A percentile compares a stretch with the other conserved stretches of the same genome.
These are phyloP conservation scores for Penicillium rolfsii DNA, from an alignment of 2,329 filamentous ascomycete species.

Conservation along the genomic window DNA sequence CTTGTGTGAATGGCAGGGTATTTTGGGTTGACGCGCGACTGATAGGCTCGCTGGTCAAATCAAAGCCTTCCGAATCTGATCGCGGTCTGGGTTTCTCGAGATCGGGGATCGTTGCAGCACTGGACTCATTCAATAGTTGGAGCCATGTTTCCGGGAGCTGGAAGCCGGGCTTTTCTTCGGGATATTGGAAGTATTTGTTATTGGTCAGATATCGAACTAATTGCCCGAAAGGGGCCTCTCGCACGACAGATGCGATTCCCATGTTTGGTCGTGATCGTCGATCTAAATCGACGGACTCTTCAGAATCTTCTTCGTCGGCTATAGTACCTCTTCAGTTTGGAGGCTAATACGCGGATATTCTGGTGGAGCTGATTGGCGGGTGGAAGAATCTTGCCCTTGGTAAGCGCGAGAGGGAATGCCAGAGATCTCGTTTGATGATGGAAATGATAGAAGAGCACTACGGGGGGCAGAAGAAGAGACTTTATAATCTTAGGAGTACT, in stretches of 20 bases:
- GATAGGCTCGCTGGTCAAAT: slow-evolving; percentile 5
- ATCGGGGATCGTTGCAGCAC: neutral
- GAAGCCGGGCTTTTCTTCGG: slow-evolving; percentile 46
- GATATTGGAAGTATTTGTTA: slow-evolving; percentile 50
- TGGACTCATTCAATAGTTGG: slow-evolving; percentile 19
- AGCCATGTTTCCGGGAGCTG: slow-evolving; percentile 32
- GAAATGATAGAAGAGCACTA: neutral
- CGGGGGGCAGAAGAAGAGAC: neutral
- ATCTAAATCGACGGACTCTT: no score
- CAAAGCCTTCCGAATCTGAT: neutral
- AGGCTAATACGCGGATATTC: neutral
- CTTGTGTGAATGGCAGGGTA: slow-evolving; percentile 18
- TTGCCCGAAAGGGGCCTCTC: slow-evolving; percentile 54
- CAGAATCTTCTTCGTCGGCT: no score
- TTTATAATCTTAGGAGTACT: neutral
- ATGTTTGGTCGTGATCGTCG: neutral
- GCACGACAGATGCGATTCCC: slow-evolving; percentile 33
- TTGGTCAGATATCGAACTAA: slow-evolving; percentile 48
- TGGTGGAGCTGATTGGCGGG: neutral
- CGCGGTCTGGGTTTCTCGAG: neutral
- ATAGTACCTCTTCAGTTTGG: no score
- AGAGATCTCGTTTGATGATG: neutral
- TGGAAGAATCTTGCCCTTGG: neutral
- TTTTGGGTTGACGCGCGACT: slow-evolving; percentile 21
- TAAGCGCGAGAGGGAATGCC: neutral